A percentile compares a stretch with the other conserved stretches of the same genome.
Conservation (phyloP, 2,329 filamentous ascomycete genomes). For the Chalaropsis ovoidea region DNA sequence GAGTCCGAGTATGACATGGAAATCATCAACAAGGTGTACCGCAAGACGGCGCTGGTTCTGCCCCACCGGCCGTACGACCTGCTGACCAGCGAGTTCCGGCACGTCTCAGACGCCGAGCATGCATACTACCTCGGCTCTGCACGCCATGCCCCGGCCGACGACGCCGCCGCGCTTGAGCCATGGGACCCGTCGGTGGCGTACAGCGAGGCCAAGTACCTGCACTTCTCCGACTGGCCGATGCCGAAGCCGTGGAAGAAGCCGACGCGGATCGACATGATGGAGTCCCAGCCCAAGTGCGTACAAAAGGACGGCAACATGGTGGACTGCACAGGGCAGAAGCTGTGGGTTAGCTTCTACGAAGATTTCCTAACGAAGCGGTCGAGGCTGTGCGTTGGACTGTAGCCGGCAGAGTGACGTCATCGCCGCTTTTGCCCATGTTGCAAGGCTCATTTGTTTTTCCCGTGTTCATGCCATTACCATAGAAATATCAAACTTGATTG, state of each 20-base stretch:
- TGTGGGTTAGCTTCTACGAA: slow-evolving; percentile 38
- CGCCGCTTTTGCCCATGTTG: not conserved
- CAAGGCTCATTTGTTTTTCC: not conserved
- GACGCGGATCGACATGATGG: slow-evolving; percentile 16
- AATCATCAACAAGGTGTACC: slow-evolving; percentile 53
- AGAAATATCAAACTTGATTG: not conserved
- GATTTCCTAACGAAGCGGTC: slow-evolving; percentile 33
- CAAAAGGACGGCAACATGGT: slow-evolving; percentile 44
- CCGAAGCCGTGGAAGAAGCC: slow-evolving; percentile 46
- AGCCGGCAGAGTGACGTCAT: not conserved
- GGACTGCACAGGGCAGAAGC: slow-evolving; percentile 29
- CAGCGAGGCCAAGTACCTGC: slow-evolving; percentile 54
- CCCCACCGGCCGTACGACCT: slow-evolving; percentile 54
- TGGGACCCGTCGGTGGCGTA: slow-evolving; percentile 49
- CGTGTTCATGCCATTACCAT: not conserved
- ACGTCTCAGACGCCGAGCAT: slow-evolving; percentile 36
- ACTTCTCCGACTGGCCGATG: slow-evolving; percentile 63
- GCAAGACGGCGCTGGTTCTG: slow-evolving; percentile 47
- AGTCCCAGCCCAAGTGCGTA: slow-evolving; percentile 30
- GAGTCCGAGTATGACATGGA: slow-evolving; percentile 52
- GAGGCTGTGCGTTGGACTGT: not conserved
- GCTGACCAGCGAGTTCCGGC: slow-evolving; percentile 50
- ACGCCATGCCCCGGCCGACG: slow-evolving; percentile 31
- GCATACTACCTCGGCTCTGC: slow-evolving; percentile 36
- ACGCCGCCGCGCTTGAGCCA: slow-evolving; percentile 35